Conservation (phyloP, 305 asterid genomes). For the Petunia hybrid region DNA sequence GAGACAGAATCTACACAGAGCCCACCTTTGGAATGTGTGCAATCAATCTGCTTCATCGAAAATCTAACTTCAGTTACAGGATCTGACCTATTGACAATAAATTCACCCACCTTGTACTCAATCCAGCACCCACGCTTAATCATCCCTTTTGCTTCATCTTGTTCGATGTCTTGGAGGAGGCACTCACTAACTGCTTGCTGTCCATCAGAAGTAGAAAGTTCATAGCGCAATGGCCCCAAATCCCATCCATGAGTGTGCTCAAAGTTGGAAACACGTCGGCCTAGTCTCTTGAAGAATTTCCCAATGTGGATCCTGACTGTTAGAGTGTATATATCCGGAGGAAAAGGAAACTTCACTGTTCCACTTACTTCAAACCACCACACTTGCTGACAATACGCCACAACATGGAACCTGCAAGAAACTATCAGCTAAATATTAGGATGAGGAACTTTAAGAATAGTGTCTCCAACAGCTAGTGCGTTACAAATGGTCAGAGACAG, state of each 20-base stretch:
- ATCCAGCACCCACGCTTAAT: constrained; percentile 91
- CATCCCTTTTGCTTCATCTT: constrained; percentile 58
- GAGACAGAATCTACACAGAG: constrained; percentile 87
- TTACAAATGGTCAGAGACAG: constrained; percentile 13
- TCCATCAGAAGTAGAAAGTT: constrained; percentile 83
- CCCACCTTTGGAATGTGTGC: constrained; percentile 98
- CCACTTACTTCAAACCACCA: constrained; percentile 99
- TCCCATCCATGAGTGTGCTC: constrained; percentile 98
- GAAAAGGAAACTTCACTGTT: constrained; percentile 77
- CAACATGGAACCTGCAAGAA: constrained; percentile 64
- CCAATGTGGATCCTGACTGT: constrained; percentile 93
- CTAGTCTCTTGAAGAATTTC: constrained; percentile 75
- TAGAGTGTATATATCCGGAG: constrained; percentile 80
- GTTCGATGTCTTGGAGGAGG: constrained; percentile 66
- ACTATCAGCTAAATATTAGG: constrained; percentile 5
- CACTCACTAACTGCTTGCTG: constrained; percentile 77
- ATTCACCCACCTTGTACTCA: constrained; percentile 89
- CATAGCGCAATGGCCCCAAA: constrained; percentile 78
- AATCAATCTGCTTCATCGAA: constrained; percentile 96
- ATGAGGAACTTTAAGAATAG: background rate
- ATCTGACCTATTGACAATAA: constrained; percentile 63
- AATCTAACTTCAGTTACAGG: constrained; percentile 73
- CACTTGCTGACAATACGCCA: constrained; percentile 94
- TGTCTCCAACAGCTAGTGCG: background rate
- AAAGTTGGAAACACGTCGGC: constrained; percentile 79